Base-by-base conservation (phyloP, 2,329 filamentous ascomycete species). In the Pyrenophora seminiperda region DNA sequence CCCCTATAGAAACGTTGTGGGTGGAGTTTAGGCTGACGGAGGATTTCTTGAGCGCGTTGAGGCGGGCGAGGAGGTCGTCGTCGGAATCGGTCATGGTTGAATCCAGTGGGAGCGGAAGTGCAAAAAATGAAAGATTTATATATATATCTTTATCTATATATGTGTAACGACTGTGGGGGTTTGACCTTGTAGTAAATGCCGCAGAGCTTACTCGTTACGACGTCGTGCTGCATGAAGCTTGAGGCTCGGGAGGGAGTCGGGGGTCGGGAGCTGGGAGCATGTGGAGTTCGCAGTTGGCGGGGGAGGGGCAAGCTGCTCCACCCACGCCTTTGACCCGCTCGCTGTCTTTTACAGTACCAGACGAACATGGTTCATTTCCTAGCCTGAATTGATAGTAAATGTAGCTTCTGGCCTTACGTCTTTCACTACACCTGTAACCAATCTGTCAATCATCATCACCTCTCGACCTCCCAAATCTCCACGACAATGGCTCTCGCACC, bases 401-500 rank as follows among this genome's bases (percentile, higher is more conserved):
- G 4, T 7, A 22, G 7, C 20, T 22, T 3, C 24, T 11, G 4
- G 10, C 7, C 13, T 9, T 18, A 3, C 34, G 14, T 32, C n/a
- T n/a, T 4, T 22, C 6, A 29, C 32, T 33, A 17, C 13, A 18
- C 7, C 31, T 18, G 5, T 14, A 41, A 18, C n/a, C n/a, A n/a
- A n/a, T 15, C 5, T 9, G 4, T 41, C 18, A 6, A 20, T 13
- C 7, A 29, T 6, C 9, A 7, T 1, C 15, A 22, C 27, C 7
- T 10, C 15, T 15, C 11, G 15, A 20, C 40, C 7, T 29, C 5
- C 5, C 14, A 17, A 4, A 33, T n/a, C 36, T 13, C 27, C 34
- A 44, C 10, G 22, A 32, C 40, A 49, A 92, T 92, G 89, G 86
- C 89, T 22, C 81, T 92, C 63, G 83, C 88, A 60, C 89, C 89